Evolutionary conservation across 1,284 basidiomycete species (phyloP).

Genomic region (Ustilago xerochloae): DNA sequence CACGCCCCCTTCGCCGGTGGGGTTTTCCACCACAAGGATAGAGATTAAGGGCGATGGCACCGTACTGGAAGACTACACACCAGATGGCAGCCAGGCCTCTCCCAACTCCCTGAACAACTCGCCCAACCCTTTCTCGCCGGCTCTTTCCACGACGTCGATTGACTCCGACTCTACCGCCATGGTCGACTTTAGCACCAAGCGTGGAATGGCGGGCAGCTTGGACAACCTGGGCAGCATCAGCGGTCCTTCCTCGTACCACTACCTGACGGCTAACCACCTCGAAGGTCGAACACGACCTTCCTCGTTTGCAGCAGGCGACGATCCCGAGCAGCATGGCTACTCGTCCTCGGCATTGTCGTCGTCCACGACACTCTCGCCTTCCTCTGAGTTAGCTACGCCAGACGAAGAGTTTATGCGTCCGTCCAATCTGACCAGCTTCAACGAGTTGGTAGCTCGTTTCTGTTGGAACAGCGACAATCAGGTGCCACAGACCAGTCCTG

Average conservation of each 20-base stretch:
- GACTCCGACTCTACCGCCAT: slow-evolving; percentile 57
- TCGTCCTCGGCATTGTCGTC: slow-evolving; percentile 37
- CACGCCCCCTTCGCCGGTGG: slow-evolving; percentile 39
- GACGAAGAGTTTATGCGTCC: slow-evolving; percentile 52
- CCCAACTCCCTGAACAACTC: slow-evolving; percentile 54
- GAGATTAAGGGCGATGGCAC: slow-evolving; percentile 42
- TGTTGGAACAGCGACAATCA: slow-evolving; percentile 61
- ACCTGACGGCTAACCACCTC: slow-evolving; percentile 29
- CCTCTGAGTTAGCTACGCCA: slow-evolving; percentile 48
- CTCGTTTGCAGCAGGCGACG: slow-evolving; percentile 34
- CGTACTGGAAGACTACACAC: slow-evolving; percentile 53
- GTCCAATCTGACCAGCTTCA: slow-evolving; percentile 56
- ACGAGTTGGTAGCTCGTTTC: slow-evolving; percentile 59
- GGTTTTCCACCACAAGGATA: slow-evolving; percentile 21
- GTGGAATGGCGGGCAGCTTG: slow-evolving; percentile 22
- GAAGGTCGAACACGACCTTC: slow-evolving; percentile 23
- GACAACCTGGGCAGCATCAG: slow-evolving; percentile 26
- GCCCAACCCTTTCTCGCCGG: slow-evolving; percentile 56
- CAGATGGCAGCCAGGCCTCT: slow-evolving; percentile 52
- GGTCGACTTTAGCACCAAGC: slow-evolving; percentile 18
- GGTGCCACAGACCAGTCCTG: slow-evolving; percentile 31
- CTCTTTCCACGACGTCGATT: slow-evolving; percentile 48
- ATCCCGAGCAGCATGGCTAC: slow-evolving; percentile 39
- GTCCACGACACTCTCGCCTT: slow-evolving; percentile 41
- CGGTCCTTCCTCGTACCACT: slow-evolving; percentile 25